Evolutionary conservation across 257 asterid species (phyloP), one percentile per base, ranked within the genome.

Genomic region (Rubia yunnanensis): DNA sequence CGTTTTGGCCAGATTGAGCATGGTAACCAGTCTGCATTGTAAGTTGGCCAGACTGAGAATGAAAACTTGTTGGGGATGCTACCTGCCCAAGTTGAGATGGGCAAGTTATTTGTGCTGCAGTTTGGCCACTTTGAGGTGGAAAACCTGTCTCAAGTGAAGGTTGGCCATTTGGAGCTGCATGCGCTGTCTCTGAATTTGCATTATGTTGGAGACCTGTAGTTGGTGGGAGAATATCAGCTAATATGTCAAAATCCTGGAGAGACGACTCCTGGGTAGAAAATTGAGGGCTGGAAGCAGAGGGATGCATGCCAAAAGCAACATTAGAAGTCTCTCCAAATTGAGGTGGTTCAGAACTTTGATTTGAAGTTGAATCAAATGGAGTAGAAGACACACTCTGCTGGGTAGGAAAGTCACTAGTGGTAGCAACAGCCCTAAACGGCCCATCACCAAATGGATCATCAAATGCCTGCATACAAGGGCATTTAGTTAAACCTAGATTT

Each of bases 381-480:
- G 80, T 18, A 32, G 87, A 52, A 60, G 79, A 24, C 72, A 53
- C 23, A 74, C 65, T 68, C 7, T 72, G 85, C 65, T 79, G 82
- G 64, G 70, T 63, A 67, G 88, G 72, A 58, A 56, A 70, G 58
- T 57, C 63, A 35, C 77, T 79, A 3, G 82, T 7, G 26, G 95
- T 61, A 72, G 91, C 79, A 72, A 81, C 36, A 39, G 99, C 99
- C 82, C 44, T 85, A 77, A 94, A 94, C 23, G 96, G 95, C 50
- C 95, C 95, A 72, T 94, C 96, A 44, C 99, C 99, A 69, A 94
- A 94, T 30, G 96, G 99, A 74, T 94, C 98, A 64, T 84, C 95
- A 75, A 85, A 94, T 54, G 87, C 73, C 97, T 89, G 87, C 83
- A 81, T 64, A 68, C 56, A 55, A 66, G 27, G 24, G 70, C 53